Percentiles rank a stretch among this genome's conserved stretches.
Conservation (phyloP, 1,139 yeast species). For the Yamadazyma dushanensis region DNA sequence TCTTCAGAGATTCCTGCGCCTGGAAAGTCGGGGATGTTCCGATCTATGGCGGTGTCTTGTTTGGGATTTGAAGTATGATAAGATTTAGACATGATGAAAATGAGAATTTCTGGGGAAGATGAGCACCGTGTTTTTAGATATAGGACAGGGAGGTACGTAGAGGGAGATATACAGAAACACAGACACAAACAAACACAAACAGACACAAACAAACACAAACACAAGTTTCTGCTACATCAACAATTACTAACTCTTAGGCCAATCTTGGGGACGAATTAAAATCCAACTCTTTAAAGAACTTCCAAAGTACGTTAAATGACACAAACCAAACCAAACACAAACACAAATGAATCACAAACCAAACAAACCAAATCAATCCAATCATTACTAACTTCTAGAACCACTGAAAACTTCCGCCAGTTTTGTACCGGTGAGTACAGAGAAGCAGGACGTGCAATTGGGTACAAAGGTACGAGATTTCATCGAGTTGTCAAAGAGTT, state of each 20-base stretch:
- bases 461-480: slow-evolving; percentile 21
- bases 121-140: slow-evolving; percentile 36
- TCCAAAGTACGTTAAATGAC: slow-evolving; percentile 43
- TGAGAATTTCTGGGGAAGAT: slow-evolving; percentile 3
- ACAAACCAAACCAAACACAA: no score
- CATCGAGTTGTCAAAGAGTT: slow-evolving; percentile 31
- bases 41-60: slow-evolving; percentile 72
- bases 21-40: slow-evolving; percentile 73
- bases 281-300: slow-evolving; percentile 41
- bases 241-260: slow-evolving; percentile 17
- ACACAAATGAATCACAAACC: no score
- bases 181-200: no score
- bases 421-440: slow-evolving; percentile 55
- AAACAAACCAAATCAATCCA: no score
- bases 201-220: no score
- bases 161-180: no score
- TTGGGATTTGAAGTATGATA: slow-evolving; percentile 71
- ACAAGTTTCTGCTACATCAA: no score
- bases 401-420: slow-evolving; percentile 55
- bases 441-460: slow-evolving; percentile 33
- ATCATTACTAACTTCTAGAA: slow-evolving; percentile 28
- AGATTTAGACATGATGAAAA: slow-evolving; percentile 15
- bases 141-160: slow-evolving; percentile 21
- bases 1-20: slow-evolving; percentile 77
- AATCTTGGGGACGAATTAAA: slow-evolving; percentile 39